Percentiles rank a stretch among this genome's conserved stretches.
Conservation (phyloP, 768 basidiomycete species). For the Trametes villosa region DNA sequence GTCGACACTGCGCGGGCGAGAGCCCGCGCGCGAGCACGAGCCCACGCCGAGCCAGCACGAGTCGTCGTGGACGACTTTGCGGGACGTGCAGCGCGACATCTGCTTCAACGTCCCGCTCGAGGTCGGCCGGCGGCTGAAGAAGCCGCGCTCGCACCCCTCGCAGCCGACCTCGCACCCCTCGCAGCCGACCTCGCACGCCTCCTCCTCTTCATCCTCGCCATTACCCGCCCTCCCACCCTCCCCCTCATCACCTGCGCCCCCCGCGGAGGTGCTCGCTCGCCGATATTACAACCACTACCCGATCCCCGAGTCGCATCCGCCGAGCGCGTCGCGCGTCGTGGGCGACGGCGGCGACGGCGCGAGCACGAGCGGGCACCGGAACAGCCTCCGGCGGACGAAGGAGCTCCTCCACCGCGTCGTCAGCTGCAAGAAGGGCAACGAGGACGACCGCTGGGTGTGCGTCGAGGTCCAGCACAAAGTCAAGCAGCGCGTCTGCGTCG, state of each 20-base stretch:
- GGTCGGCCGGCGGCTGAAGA: conserved; percentile 23
- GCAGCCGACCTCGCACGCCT: not conserved
- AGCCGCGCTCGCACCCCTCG: conserved; percentile 19
- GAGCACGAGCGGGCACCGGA: not conserved
- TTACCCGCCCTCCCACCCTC: not conserved
- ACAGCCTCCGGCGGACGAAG: conserved; percentile 23
- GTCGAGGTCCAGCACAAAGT: conserved; percentile 37
- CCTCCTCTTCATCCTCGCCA: not conserved
- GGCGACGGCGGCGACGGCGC: not conserved
- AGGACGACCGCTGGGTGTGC: conserved; percentile 35
- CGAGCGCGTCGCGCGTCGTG: not conserved
- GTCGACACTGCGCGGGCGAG: not conserved
- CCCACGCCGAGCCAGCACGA: conserved; percentile 6
- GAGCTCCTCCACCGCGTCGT: conserved; percentile 28
- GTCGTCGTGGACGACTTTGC: conserved; percentile 29
- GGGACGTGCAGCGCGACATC: conserved; percentile 22
- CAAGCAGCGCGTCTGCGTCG: conserved; percentile 29
- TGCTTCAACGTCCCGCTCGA: conserved; percentile 28
- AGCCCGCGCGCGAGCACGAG: not conserved
- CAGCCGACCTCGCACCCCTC: not conserved
- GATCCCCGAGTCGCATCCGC: not conserved
- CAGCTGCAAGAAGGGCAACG: conserved; percentile 29
- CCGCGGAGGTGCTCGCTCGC: conserved; percentile 36
- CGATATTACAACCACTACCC: conserved; percentile 32
- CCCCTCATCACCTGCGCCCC: conserved; percentile 29